Conservation (phyloP, 1,284 basidiomycete genomes). For the Malassezia nana region DNA sequence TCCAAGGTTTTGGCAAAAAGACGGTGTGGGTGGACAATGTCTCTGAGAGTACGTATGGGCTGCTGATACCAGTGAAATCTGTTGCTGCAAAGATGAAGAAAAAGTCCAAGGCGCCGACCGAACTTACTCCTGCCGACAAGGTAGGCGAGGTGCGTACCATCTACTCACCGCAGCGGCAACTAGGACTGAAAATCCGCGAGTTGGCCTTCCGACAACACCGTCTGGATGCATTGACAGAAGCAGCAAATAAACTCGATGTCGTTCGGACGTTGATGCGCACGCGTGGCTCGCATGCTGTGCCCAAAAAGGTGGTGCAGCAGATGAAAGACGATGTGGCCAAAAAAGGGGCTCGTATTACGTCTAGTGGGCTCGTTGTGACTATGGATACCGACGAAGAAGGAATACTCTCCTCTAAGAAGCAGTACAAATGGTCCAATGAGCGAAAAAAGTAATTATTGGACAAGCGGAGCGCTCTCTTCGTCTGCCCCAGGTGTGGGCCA, state of each 20-base stretch:
- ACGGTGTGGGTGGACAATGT: constrained; percentile 42
- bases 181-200: constrained; percentile 28
- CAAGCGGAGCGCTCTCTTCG: constrained; percentile 72
- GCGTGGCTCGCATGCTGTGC: constrained; percentile 16
- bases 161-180: constrained; percentile 21
- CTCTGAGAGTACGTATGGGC: constrained; percentile 19
- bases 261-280: constrained; percentile 39
- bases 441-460: constrained; percentile 17
- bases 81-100: background rate
- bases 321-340: constrained; percentile 13
- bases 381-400: constrained; percentile 5
- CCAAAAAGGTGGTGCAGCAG: constrained; percentile 2
- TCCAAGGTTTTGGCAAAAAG: constrained; percentile 37
- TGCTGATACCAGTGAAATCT: background rate
- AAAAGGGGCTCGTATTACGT: constrained; percentile 8
- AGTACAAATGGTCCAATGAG: constrained; percentile 20
- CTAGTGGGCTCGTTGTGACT: constrained; percentile 6
- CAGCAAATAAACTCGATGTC: constrained; percentile 29
- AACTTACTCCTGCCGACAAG: constrained; percentile 7
- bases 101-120: background rate
- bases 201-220: constrained; percentile 31
- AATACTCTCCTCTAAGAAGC: background rate
- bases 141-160: constrained; percentile 15
- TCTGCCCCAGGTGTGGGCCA: constrained; percentile 50
- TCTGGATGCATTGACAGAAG: constrained; percentile 27